These are phyloP conservation scores for Aphanomyces invadans DNA, from an alignment of 352 stramenopile species.

Conservation along the genomic window DNA sequence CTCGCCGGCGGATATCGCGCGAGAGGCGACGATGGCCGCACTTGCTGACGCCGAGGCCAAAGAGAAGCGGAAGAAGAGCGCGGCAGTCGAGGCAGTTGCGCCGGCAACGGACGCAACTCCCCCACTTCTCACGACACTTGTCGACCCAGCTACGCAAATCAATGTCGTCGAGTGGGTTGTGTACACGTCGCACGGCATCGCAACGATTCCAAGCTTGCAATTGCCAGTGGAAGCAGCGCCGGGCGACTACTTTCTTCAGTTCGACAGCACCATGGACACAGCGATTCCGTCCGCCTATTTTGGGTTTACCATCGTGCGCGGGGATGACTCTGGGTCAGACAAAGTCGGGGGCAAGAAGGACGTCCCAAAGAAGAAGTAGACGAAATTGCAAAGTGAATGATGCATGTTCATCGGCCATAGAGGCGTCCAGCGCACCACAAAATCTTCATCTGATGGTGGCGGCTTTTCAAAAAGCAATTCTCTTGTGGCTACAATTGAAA, in stretches of 20 bases:
- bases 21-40: neutral
- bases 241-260: slow-evolving; percentile 19
- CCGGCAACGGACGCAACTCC: neutral
- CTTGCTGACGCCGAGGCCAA: neutral
- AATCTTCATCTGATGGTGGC: too few species aligned
- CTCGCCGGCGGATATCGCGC: neutral
- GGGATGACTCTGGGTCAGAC: slow-evolving; percentile 1
- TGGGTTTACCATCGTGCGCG: neutral
- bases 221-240: neutral
- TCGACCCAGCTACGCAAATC: neutral
- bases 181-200: neutral
- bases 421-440: too few species aligned
- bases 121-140: neutral
- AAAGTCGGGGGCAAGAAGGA: neutral
- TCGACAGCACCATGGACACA: slow-evolving; percentile 17
- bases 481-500: slow-evolving; percentile 13
- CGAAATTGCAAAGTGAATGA: neutral
- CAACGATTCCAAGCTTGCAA: neutral
- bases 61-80: slow-evolving; percentile 7
- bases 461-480: neutral
- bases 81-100: neutral
- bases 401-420: neutral
- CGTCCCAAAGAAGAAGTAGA: slow-evolving; percentile 20
- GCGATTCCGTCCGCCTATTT: slow-evolving; percentile 15
- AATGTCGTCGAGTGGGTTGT: slow-evolving; percentile 4